Percentiles rank a stretch among this genome's conserved stretches.
phyloP scores from a whole-genome alignment of 2,329 filamentous ascomycete genomes.

The Verticillium dahliae region DNA sequence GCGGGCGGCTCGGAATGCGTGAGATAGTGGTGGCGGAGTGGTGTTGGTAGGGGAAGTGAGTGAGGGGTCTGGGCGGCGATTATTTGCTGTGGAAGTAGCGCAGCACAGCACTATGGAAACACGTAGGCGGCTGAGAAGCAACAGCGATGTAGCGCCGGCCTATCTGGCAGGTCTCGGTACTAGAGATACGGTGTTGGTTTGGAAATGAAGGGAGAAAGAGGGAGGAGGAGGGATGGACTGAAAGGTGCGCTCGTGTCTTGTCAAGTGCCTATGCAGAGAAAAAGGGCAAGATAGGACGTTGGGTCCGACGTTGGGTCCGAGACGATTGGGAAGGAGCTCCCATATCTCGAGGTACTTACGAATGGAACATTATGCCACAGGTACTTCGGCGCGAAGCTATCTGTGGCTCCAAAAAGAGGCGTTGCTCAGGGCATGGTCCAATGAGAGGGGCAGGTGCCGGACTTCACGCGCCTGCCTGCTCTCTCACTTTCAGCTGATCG shows the following conservation, averaged over 20 bases:
- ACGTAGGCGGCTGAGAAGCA: conserved; percentile 4
- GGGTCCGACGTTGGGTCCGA: background rate
- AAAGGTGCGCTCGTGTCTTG: background rate
- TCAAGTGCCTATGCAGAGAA: background rate
- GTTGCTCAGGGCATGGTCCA: background rate
- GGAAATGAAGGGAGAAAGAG: background rate
- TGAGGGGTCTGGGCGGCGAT: conserved; percentile 6
- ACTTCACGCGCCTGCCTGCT: background rate
- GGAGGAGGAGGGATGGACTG: background rate
- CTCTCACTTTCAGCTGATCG: background rate
- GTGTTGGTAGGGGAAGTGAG: background rate
- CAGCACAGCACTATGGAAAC: conserved; percentile 7
- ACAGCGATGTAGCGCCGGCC: conserved; percentile 3
- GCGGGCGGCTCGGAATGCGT: background rate
- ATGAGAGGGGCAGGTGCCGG: background rate
- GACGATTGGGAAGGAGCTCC: background rate
- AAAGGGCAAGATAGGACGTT: background rate
- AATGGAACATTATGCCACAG: too few species aligned
- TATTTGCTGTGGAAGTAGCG: conserved; percentile 9
- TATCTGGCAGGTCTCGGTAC: background rate
- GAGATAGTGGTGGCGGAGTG: conserved; percentile 4
- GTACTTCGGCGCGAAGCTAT: background rate
- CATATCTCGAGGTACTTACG: too few species aligned
- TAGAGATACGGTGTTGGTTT: background rate
- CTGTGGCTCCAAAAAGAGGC: background rate